Conservation (phyloP, 2,329 filamentous ascomycete species). For the Nemania abortiva region DNA sequence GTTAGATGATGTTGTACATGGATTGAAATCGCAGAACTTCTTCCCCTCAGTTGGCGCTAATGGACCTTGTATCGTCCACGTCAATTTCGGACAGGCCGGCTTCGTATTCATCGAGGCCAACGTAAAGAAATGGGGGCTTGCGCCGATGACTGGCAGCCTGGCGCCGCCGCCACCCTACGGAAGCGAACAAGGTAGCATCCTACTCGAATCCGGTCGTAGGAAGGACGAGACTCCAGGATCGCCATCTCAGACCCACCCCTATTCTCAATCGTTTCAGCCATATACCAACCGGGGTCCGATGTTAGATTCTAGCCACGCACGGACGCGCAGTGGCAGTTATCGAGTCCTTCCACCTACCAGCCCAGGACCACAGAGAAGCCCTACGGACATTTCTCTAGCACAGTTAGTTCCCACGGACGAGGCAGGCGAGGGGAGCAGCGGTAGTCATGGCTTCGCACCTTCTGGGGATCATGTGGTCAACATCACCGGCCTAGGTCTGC, state of each 20-base stretch:
- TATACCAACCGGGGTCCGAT: conserved; percentile 56
- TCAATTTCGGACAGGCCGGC: conserved; percentile 97
- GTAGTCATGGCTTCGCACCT: conserved; percentile 50
- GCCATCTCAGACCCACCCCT: conserved; percentile 59
- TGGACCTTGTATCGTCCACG: conserved; percentile 90
- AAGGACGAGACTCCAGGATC: conserved; percentile 67
- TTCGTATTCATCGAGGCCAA: conserved; percentile 99
- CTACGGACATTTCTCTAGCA: conserved; percentile 94
- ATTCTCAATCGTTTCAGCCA: conserved; percentile 59
- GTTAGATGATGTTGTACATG: conserved; percentile 92
- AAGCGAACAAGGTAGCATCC: conserved; percentile 94
- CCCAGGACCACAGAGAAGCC: conserved; percentile 88
- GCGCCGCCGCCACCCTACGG: conserved; percentile 97
- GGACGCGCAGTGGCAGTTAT: conserved; percentile 83
- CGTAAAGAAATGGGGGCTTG: conserved; percentile 99
- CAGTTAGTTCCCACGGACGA: conserved; percentile 80
- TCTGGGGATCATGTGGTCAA: conserved; percentile 55
- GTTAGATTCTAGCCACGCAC: conserved; percentile 73
- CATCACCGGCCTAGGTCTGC: conserved; percentile 59
- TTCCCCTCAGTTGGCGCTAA: conserved; percentile 98
- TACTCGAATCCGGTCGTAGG: conserved; percentile 83
- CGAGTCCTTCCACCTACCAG: conserved; percentile 81
- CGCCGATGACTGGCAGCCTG: conserved; percentile 93
- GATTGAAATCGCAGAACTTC: conserved; percentile 94
- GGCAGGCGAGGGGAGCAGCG: conserved; percentile 74